Base-by-base conservation (phyloP, 768 basidiomycete species). In the Lentinula lateritia region DNA sequence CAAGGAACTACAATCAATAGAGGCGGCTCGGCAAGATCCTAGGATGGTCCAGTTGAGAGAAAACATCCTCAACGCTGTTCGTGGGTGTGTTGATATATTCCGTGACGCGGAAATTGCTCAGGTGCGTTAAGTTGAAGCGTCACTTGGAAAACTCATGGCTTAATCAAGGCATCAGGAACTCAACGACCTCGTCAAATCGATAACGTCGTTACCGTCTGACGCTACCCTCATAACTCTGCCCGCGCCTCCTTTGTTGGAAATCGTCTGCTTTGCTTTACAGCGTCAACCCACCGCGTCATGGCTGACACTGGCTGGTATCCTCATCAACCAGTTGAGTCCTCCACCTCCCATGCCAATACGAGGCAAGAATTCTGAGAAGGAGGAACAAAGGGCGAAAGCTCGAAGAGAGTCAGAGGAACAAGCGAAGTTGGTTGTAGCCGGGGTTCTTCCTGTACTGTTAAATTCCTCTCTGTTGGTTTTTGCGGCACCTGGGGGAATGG, bases 171-270 rank as follows among this genome's bases (percentile, higher is more conserved):
- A 6, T 35, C 55, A 94, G 92, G 85, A 86, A 5, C 73, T 93
- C 63, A 93, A 89, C 76, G 88, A 93, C 65, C 76, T 96, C 39
- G 82, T 95, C 76, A 92, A 90, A 63, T 88, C 92, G 0, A 90
- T 95, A 61, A 93, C 95, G 0, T 85, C 88, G 2, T 80, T 95
- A 35, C 89, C 92, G 0, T 77, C 82, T 2, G 91, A 94, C 60
- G 79, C 76, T 18, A 96, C 93, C 0, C 71, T 97, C 15, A 77
- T 97, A 8, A 90, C 93, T 0, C 79, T 97, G 0, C 86, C 92
- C 2, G 83, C 94, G 7, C 86, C 84, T 6, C 94, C 94, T 0
- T 76, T 98, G 4, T 77, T 94, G n/a, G 87, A 87, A 66, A 74
- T 92, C 39, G 85, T 93, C 28, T 92, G 91, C 62, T 68, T 84